Conservation (phyloP, 2,329 filamentous ascomycete species). For the Pseudovirgaria hyperparasitica region DNA sequence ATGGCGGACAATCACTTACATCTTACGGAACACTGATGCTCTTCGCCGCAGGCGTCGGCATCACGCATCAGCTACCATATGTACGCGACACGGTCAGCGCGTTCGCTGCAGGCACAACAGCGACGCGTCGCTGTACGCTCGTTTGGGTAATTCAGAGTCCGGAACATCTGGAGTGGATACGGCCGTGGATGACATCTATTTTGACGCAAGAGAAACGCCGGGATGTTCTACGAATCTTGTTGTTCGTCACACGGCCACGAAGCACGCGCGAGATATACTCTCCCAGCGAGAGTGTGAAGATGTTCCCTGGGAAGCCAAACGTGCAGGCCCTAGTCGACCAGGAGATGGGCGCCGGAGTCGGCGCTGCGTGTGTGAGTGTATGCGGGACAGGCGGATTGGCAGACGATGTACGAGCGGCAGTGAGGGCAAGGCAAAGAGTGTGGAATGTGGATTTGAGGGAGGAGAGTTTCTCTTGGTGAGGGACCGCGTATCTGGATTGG, state of each 20-base stretch:
- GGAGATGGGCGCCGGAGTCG: conserved; percentile 70
- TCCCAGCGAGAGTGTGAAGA: conserved; percentile 68
- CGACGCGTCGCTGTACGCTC: conserved; percentile 68
- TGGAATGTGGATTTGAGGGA: conserved; percentile 67
- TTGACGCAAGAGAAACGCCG: conserved; percentile 68
- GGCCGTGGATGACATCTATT: conserved; percentile 81
- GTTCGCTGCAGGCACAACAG: conserved; percentile 57
- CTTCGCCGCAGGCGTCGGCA: conserved; percentile 85
- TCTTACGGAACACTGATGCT: conserved; percentile 89
- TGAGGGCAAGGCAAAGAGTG: conserved; percentile 49
- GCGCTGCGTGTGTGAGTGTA: conserved; percentile 78
- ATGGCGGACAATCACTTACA: conserved; percentile 70
- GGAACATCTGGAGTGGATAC: conserved; percentile 85
- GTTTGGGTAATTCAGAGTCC: conserved; percentile 89
- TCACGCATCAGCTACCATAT: conserved; percentile 89
- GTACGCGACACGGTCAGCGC: conserved; percentile 51
- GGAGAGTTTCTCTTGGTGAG: conserved; percentile 57
- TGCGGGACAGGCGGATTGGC: conserved; percentile 63
- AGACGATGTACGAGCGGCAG: conserved; percentile 59
- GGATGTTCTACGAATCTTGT: conserved; percentile 71
- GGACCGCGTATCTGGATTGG: too few relatives aligned
- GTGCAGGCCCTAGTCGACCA: conserved; percentile 65
- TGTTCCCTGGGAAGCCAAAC: conserved; percentile 84
- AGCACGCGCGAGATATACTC: conserved; percentile 71
- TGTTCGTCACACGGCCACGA: conserved; percentile 82